Evolutionary conservation across 2,329 filamentous ascomycete species (phyloP).

Genomic region (Fusarium euwallaceae): DNA sequence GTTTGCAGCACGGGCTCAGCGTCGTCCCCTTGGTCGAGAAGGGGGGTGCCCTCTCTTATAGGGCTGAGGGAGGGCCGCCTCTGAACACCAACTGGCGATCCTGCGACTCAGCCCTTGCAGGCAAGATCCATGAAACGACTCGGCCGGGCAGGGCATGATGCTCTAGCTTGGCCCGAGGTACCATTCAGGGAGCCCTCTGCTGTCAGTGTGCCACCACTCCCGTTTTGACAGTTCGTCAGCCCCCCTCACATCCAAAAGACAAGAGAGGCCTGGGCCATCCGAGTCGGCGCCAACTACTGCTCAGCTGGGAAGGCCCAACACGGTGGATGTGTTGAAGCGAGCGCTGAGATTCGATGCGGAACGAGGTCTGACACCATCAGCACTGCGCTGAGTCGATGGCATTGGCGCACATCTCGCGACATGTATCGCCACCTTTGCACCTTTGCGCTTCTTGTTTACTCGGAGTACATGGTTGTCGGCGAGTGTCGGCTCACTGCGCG

Average conservation of each 20-base stretch:
- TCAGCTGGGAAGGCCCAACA: constrained; percentile 7
- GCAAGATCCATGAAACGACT: constrained; percentile 34
- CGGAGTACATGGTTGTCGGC: neutral
- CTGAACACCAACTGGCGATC: constrained; percentile 18
- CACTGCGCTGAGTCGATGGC: neutral
- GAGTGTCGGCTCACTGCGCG: neutral
- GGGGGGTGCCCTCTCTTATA: constrained; percentile 24
- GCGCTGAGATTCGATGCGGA: constrained; percentile 1
- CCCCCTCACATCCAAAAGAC: neutral
- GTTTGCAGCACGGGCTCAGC: neutral
- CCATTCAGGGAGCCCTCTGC: constrained; percentile 21
- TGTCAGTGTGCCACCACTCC: constrained; percentile 32
- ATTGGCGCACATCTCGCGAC: neutral
- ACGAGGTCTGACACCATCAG: constrained; percentile 16
- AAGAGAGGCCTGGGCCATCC: neutral
- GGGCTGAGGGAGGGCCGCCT: constrained; percentile 33
- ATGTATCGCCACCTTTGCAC: neutral
- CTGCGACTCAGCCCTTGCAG: constrained; percentile 25
- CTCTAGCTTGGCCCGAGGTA: constrained; percentile 11
- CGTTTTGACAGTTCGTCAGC: constrained; percentile 18
- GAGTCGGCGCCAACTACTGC: neutral
- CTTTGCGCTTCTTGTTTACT: neutral
- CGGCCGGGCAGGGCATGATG: constrained; percentile 18
- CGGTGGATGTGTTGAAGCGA: neutral
- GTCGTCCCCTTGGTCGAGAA: constrained; percentile 1